Evolutionary conservation across 495 filamentous ascomycete species (phyloP).

Genomic region (Hypomontagnella submonticulosa): DNA sequence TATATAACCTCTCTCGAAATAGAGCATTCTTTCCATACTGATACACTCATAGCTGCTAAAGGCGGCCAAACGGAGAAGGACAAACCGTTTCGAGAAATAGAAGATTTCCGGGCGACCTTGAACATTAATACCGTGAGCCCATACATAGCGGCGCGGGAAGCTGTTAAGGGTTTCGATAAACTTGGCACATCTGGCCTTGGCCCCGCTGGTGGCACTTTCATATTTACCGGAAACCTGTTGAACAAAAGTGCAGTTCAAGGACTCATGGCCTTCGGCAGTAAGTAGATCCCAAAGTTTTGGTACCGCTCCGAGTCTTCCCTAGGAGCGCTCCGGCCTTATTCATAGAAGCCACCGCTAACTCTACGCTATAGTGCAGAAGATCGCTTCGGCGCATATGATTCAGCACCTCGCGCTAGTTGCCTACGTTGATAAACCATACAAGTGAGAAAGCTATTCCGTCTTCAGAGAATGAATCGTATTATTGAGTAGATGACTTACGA

Average conservation of each 20-base stretch:
- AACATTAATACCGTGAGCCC: conserved; percentile 53
- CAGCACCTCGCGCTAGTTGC: conserved; percentile 41
- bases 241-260: conserved; percentile 46
- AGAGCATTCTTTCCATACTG: background rate
- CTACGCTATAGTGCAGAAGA: conserved; percentile 47
- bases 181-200: conserved; percentile 27
- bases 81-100: conserved; percentile 32
- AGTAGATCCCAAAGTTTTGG: background rate
- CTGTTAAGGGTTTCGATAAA: conserved; percentile 45
- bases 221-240: conserved; percentile 56
- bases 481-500: background rate
- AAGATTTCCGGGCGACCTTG: conserved; percentile 31
- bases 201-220: conserved; percentile 48
- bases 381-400: conserved; percentile 49
- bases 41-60: conserved; percentile 9
- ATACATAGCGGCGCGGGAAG: conserved; percentile 55
- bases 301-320: too few relatives aligned
- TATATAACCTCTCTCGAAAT: conserved; percentile 19
- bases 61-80: background rate
- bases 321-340: too few relatives aligned
- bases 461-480: background rate
- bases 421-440: conserved; percentile 48
- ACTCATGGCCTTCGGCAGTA: conserved; percentile 45
- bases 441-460: conserved; percentile 41
- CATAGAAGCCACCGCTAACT: background rate